These are phyloP conservation scores for Mollisiaceae sp. DNA, from an alignment of 2,329 filamentous ascomycete genomes.

Conservation along the genomic window DNA sequence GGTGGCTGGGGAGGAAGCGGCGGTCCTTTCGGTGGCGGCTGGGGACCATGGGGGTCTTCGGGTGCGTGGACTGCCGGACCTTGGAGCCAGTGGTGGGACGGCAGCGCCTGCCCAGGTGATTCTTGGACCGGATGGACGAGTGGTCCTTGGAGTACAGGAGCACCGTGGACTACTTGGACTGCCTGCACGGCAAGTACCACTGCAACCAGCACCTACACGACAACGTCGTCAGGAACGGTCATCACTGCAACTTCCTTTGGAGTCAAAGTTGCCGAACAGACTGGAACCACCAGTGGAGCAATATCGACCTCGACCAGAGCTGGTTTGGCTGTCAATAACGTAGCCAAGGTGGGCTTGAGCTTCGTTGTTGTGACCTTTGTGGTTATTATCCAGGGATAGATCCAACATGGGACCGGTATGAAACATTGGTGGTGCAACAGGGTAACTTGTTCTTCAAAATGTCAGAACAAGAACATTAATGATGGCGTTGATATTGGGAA, in stretches of 20 bases:
- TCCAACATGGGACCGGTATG: not conserved
- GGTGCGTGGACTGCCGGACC: conserved; percentile 22
- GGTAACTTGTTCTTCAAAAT: not conserved
- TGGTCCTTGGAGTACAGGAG: conserved; percentile 21
- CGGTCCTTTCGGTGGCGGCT: conserved; percentile 24
- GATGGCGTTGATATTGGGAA: conserved; percentile 3
- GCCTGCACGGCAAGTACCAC: conserved; percentile 24
- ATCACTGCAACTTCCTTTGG: conserved; percentile 20
- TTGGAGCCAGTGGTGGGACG: conserved; percentile 26
- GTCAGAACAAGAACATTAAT: not conserved
- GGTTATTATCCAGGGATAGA: not conserved
- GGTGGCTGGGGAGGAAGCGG: conserved; percentile 4
- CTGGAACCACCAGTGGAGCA: not conserved
- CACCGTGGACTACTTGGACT: conserved; percentile 27
- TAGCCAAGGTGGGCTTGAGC: not conserved
- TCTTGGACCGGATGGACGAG: conserved; percentile 26
- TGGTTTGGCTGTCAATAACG: not conserved
- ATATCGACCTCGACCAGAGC: not conserved
- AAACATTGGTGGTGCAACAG: not conserved
- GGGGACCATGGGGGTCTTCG: conserved; percentile 26
- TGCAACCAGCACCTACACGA: conserved; percentile 17
- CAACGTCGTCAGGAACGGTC: conserved; percentile 13
- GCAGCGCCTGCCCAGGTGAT: conserved; percentile 20
- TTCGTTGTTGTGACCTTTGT: conserved; percentile 7
- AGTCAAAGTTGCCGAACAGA: conserved; percentile 22